A percentile compares a stretch with the other conserved stretches of the same genome.
phyloP scores from a whole-genome alignment of 805 yeast genomes.

The Jamesozyma rosinii region DNA sequence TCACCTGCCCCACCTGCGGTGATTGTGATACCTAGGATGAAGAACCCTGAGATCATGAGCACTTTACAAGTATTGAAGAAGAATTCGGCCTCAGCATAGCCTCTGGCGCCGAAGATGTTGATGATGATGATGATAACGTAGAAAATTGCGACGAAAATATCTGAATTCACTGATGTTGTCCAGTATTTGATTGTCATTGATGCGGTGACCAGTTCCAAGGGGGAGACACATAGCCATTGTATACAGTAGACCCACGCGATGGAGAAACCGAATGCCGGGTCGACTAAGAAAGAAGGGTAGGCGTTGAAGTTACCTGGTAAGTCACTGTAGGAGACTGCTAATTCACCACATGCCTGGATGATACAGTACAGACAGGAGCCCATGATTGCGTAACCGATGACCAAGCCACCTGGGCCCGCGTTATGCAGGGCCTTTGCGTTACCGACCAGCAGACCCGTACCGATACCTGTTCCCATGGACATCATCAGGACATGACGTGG shows the following conservation, averaged over 20 bases:
- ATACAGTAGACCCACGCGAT: constrained; percentile 64
- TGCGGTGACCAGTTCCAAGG: constrained; percentile 58
- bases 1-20: constrained; percentile 49
- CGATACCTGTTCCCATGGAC: constrained; percentile 66
- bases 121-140: constrained; percentile 41
- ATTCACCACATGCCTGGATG: constrained; percentile 55
- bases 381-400: constrained; percentile 51
- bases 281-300: constrained; percentile 53
- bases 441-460: constrained; percentile 69
- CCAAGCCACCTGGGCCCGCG: constrained; percentile 57
- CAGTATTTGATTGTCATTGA: constrained; percentile 48
- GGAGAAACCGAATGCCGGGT: constrained; percentile 62
- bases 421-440: constrained; percentile 47
- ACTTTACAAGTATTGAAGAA: constrained; percentile 50
- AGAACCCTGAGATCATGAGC: constrained; percentile 48
- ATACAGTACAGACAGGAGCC: constrained; percentile 55
- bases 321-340: constrained; percentile 58
- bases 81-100: constrained; percentile 63
- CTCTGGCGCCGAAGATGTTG: constrained; percentile 48
- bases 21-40: constrained; percentile 48
- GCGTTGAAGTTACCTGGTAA: constrained; percentile 52
- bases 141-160: constrained; percentile 50
- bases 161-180: constrained; percentile 42
- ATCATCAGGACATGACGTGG: constrained; percentile 63
- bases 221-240: constrained; percentile 56